Base-by-base conservation (phyloP, 2,329 filamentous ascomycete genomes). In the Aspergillus terreus region DNA sequence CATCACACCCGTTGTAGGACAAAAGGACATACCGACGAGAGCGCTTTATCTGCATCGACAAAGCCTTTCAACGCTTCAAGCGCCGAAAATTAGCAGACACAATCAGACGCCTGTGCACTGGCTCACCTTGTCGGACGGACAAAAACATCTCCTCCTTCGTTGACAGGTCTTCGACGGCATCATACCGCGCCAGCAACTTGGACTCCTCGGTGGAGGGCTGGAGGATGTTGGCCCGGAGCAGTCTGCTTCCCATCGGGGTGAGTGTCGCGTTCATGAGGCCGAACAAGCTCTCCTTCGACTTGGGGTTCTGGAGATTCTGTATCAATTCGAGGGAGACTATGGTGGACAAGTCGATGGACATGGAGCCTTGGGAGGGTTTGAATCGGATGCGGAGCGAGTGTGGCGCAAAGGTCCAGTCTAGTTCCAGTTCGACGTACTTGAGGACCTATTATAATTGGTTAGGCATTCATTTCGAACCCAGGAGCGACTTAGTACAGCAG, bases 331-430 rank as follows among this genome's bases (percentile, higher is more conserved):
- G 77, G 0, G 90, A 90, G 35, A 86, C 81, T 25, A 96, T 90
- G 0, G 92, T 95, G 0, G 90, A 87, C 2, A 94, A 79, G 63
- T 96, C 92, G 60, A 97, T 95, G 82, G 95, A 90, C 92, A 97
- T 96, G 0, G 90, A 89, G 21, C 92, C 88, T 65, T 95, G 89
- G 0, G 90, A 91, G 1, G 91, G 87, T 62, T 92, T 86, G 60
- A 95, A 96, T 56, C 84, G 86, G 63, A 97, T 87, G 3, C 90
- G 84, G 30, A 97, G 80, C 17, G 92, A 92, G 65, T 94, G 86
- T n/a, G 80, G 77, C 3, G 84, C 79, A 65, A 96, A 94, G 0
- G 79, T 82, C 53, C 86, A 78, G 4, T 78, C 78, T 54, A 90
- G 78, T 6, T 84, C 82, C 1, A 86, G 71, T 51, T 95, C 88